A percentile compares a stretch with the other conserved stretches of the same genome.
Evolutionary conservation across 1,139 yeast species (phyloP).

Genomic region (Hansenula lynferdii): DNA sequence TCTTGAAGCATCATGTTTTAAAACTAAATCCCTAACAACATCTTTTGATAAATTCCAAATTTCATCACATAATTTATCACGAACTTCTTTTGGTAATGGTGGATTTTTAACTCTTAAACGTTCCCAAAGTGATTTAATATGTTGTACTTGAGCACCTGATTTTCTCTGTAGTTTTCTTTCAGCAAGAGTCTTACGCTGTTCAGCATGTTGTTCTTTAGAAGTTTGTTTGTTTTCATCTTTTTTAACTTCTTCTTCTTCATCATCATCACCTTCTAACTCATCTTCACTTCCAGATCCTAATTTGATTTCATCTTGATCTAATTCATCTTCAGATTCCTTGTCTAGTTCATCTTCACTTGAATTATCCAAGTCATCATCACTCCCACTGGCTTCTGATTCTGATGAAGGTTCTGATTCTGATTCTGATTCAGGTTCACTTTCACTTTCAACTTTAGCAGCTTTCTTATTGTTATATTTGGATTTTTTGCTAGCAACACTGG

Average conservation of each 20-base stretch:
- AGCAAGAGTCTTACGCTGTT: conserved; percentile 70
- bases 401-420: background rate
- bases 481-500: conserved; percentile 12
- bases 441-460: conserved; percentile 17
- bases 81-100: conserved; percentile 70
- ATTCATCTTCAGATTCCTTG: conserved; percentile 24
- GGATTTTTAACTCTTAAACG: conserved; percentile 81
- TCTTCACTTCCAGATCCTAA: conserved; percentile 18
- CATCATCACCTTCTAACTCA: conserved; percentile 20
- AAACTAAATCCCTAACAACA: conserved; percentile 74
- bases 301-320: conserved; percentile 17
- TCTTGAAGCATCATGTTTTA: conserved; percentile 96
- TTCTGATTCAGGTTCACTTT: conserved; percentile 7
- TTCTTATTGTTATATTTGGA: conserved; percentile 7
- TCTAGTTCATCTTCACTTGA: conserved; percentile 29
- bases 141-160: conserved; percentile 80
- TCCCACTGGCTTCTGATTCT: conserved; percentile 11
- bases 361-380: conserved; percentile 22
- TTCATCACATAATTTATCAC: conserved; percentile 78
- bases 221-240: conserved; percentile 35
- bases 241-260: conserved; percentile 16
- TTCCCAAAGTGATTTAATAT: conserved; percentile 89
- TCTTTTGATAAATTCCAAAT: conserved; percentile 81
- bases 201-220: conserved; percentile 72
- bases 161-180: conserved; percentile 88